Conservation (phyloP, 345 rosid genomes). For the Leavenworthia alabamica region DNA sequence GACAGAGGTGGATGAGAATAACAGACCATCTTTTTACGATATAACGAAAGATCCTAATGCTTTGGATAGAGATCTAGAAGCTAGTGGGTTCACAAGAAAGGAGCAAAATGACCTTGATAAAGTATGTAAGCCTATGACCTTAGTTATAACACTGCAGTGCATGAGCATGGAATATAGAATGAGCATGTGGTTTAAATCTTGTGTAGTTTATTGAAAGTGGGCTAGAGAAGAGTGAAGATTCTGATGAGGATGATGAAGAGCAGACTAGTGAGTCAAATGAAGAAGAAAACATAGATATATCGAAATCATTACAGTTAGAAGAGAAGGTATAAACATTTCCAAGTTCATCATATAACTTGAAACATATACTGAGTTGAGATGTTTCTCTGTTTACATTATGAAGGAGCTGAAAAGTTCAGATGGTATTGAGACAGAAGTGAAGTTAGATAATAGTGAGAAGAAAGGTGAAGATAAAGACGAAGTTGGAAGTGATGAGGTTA, state of each 20-base stretch:
- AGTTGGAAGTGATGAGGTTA: conserved; percentile 43
- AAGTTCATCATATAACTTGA: not conserved
- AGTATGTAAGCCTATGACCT: conserved; percentile 39
- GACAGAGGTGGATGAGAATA: conserved; percentile 44
- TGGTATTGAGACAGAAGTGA: conserved; percentile 24
- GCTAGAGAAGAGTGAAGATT: conserved; percentile 34
- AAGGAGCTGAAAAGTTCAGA: conserved; percentile 12
- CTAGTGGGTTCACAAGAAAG: conserved; percentile 84
- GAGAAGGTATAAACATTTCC: conserved; percentile 47
- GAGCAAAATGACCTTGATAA: conserved; percentile 75
- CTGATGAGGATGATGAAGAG: conserved; percentile 39
- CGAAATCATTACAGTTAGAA: conserved; percentile 42
- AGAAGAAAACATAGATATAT: conserved; percentile 27
- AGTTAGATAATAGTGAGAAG: conserved; percentile 36
- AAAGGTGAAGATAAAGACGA: conserved; percentile 34
- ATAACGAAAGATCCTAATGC: conserved; percentile 59
- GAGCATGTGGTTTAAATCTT: conserved; percentile 7
- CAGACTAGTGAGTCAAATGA: conserved; percentile 28
- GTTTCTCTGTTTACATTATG: conserved; percentile 2
- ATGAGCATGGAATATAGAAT: not conserved
- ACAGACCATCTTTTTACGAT: conserved; percentile 64
- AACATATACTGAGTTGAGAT: not conserved
- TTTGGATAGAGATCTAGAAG: conserved; percentile 82
- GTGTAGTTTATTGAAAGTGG: conserved; percentile 67
- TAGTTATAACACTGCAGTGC: not conserved